Base-by-base conservation (phyloP, 495 filamentous ascomycete genomes). In the Penicillium antarcticum region DNA sequence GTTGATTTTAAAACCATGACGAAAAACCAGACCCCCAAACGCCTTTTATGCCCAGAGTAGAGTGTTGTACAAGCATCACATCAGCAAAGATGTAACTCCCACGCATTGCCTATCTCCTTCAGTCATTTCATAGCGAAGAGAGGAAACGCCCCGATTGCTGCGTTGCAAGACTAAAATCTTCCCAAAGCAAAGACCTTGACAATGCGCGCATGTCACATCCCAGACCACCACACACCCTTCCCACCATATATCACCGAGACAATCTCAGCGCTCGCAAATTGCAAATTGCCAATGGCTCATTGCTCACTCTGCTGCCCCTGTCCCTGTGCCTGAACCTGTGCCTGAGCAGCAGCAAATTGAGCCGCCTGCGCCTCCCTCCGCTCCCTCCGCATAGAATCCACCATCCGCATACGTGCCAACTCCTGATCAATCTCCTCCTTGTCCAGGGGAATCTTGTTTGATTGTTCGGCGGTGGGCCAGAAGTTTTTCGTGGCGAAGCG, bases 401-500 rank as follows among this genome's bases (percentile, higher is more conserved):
- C 53, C 62, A 58, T 73, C 49, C 84, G 80, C 71, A 97, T 75
- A 51, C 89, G 74, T 59, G 90, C 75, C 31, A 95, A 67, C 77
- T 96, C 89, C 40, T 75, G 73, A 6, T 81, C 71, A 51, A 96
- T 92, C 71, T 99, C 94, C 32, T 96, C 92, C 53, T 78, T 83
- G 55, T 97, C 91, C 36, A 86, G 80, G 0, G 94, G 94, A 42
- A 99, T 90, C 63, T 80, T 88, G 70, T 99, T 87, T 35, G 89
- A 89, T 67, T 92, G 81, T 53, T 88, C 87, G 29, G 83, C 75
- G 57, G 85, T 88, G 18, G 94, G 94, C 94, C 94, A 99, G 80
- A 99, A 99, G 52, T 87, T 87, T 11, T 87, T 84, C 1, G 96
- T 88, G 38, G 78, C 63, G 76, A 99, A 99, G 52, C 87, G 86